Evolutionary conservation across 352 stramenopile species (phyloP).

Genomic region (Thalassiosira livingstoniorum): DNA sequence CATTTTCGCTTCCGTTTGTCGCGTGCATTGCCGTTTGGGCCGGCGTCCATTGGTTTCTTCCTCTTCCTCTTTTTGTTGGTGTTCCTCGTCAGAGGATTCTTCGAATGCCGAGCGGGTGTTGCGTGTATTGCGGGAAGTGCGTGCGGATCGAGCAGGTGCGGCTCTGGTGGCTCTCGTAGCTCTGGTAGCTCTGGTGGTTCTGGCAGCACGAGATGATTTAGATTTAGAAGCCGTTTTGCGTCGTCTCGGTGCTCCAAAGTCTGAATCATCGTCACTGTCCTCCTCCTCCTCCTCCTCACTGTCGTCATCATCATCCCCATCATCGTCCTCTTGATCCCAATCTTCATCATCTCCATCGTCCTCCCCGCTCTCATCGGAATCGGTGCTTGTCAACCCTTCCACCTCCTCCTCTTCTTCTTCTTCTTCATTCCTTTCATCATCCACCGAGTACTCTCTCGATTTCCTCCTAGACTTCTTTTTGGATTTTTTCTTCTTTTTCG

Average conservation of each 20-base stretch:
- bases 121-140: too few relatives aligned
- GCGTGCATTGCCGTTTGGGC: conserved; percentile 29
- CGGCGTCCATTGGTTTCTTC: neutral
- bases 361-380: neutral
- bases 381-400: neutral
- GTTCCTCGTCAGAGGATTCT: neutral
- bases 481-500: conserved; percentile 19
- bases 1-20: conserved; percentile 36
- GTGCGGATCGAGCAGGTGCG: conserved; percentile 2
- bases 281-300: conserved; percentile 6
- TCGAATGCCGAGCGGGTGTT: neutral
- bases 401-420: neutral
- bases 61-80: neutral
- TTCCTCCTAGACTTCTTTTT: conserved; percentile 12
- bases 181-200: neutral
- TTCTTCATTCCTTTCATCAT: neutral
- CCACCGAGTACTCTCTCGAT: neutral
- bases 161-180: neutral
- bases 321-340: conserved; percentile 20
- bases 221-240: neutral
- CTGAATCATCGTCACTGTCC: conserved; percentile 28
- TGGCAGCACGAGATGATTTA: neutral
- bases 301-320: neutral
- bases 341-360: conserved; percentile 12
- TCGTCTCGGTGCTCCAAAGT: neutral